These are phyloP conservation scores for Cadophora luteo-olivacea DNA, from an alignment of 2,329 filamentous ascomycete genomes.

Conservation along the genomic window DNA sequence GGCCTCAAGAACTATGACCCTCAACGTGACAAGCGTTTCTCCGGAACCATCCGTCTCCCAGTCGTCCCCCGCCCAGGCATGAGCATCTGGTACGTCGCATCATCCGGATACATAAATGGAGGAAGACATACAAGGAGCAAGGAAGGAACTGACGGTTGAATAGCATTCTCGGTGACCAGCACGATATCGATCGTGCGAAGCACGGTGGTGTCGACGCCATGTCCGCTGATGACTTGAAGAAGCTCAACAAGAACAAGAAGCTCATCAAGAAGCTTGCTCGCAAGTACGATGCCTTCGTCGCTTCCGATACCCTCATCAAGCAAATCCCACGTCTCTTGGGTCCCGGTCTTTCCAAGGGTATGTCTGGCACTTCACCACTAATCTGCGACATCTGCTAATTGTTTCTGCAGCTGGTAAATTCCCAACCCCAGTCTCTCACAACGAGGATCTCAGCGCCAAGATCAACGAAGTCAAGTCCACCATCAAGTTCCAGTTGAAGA, in stretches of 20 bases:
- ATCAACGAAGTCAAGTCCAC: slow-evolving; percentile 99
- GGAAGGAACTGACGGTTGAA: slow-evolving; percentile 41
- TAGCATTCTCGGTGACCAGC: slow-evolving; percentile 87
- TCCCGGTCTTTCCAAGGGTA: slow-evolving; percentile 96
- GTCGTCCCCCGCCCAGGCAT: slow-evolving; percentile 90
- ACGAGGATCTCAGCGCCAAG: slow-evolving; percentile 91
- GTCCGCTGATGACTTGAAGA: slow-evolving; percentile 99
- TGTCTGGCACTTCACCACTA: slow-evolving; percentile 40
- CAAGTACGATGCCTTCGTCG: slow-evolving; percentile 99
- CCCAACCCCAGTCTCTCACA: slow-evolving; percentile 97
- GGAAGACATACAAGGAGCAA: slow-evolving; percentile 21
- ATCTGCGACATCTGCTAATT: slow-evolving; percentile 39
- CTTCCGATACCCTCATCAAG: slow-evolving; percentile 98
- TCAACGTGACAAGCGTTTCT: slow-evolving; percentile 99
- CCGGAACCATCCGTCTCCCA: slow-evolving; percentile 95
- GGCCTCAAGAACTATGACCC: slow-evolving; percentile 99
- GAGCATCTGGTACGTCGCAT: slow-evolving; percentile 72
- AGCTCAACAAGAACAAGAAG: slow-evolving; percentile 99
- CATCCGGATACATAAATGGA: slow-evolving; percentile 13
- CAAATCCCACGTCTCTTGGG: slow-evolving; percentile 99
- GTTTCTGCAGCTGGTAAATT: slow-evolving; percentile 87
- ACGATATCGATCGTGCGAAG: slow-evolving; percentile 99
- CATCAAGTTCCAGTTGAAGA: slow-evolving; percentile 99
- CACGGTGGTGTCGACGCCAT: slow-evolving; percentile 98
- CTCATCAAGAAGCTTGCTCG: slow-evolving; percentile 99